Conservation (phyloP, 352 stramenopile genomes). For the Phytophthora ohioensis region DNA sequence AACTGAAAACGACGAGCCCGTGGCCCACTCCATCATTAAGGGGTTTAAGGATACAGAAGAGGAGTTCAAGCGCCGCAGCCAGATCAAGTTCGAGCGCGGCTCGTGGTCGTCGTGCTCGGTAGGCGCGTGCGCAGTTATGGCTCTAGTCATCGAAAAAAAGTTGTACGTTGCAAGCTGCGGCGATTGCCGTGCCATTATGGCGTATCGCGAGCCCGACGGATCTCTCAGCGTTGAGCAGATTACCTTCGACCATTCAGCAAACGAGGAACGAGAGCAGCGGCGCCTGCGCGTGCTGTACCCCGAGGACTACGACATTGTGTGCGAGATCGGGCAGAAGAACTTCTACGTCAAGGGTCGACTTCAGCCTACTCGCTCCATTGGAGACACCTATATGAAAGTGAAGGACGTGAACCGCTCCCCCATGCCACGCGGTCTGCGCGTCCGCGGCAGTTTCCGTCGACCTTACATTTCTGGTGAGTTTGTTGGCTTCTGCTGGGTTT, state of each 20-base stretch:
- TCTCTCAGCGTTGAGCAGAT: slow-evolving; percentile 70
- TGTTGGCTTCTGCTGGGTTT: not conserved
- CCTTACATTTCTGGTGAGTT: slow-evolving; percentile 63
- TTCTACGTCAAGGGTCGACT: slow-evolving; percentile 79
- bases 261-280: slow-evolving; percentile 66
- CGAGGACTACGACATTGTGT: slow-evolving; percentile 75
- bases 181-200: slow-evolving; percentile 75
- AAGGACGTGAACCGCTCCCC: slow-evolving; percentile 71
- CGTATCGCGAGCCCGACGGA: slow-evolving; percentile 59
- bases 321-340: slow-evolving; percentile 70
- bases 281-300: slow-evolving; percentile 64
- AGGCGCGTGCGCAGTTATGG: slow-evolving; percentile 68
- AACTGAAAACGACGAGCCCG: slow-evolving; percentile 30
- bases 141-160: slow-evolving; percentile 60
- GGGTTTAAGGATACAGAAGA: slow-evolving; percentile 71
- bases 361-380: slow-evolving; percentile 70
- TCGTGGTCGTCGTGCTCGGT: slow-evolving; percentile 71
- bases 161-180: slow-evolving; percentile 73
- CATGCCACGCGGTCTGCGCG: slow-evolving; percentile 68
- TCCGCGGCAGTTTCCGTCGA: slow-evolving; percentile 61
- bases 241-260: slow-evolving; percentile 73
- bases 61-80: slow-evolving; percentile 65
- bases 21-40: slow-evolving; percentile 59
- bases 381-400: slow-evolving; percentile 83
- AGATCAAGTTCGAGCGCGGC: slow-evolving; percentile 58